Evolutionary conservation across 495 filamentous ascomycete species (phyloP).

Genomic region (Xylaria intraflava): DNA sequence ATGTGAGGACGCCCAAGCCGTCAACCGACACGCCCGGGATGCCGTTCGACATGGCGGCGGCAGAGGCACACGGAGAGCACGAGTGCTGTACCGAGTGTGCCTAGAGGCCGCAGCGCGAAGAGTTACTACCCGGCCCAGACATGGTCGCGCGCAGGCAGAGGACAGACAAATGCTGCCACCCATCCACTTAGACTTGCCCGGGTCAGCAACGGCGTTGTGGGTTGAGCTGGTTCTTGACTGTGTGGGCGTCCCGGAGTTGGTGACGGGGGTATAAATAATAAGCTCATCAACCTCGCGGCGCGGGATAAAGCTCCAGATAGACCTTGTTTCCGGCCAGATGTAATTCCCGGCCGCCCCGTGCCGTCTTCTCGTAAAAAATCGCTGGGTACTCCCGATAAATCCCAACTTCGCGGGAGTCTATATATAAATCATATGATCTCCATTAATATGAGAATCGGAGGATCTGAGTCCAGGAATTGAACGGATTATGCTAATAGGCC

Average conservation of each 20-base stretch:
- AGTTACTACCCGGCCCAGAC: constrained; percentile 23
- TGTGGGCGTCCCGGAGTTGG: neutral
- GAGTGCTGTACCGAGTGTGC: constrained; percentile 19
- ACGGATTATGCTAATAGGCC: no score
- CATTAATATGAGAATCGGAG: no score
- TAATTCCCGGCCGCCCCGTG: no score
- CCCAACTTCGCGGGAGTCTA: no score
- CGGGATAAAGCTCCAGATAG: no score
- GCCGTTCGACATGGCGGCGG: neutral
- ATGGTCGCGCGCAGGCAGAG: constrained; percentile 32
- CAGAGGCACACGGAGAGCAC: constrained; percentile 11
- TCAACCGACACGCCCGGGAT: constrained; percentile 10
- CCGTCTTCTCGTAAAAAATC: no score
- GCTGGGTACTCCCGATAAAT: no score
- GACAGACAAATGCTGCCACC: constrained; percentile 18
- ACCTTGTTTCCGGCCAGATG: no score
- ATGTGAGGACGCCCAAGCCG: neutral
- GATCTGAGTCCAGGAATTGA: no score
- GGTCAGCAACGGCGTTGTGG: constrained; percentile 1
- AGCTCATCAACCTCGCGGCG: no score
- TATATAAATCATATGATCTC: no score
- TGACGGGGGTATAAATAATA: no score
- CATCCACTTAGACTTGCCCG: constrained; percentile 25
- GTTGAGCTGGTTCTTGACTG: neutral
- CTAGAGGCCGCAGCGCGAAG: constrained; percentile 34